Evolutionary conservation across 306 rosid genomes (phyloP).

Genomic region (Fagus sylvatica): DNA sequence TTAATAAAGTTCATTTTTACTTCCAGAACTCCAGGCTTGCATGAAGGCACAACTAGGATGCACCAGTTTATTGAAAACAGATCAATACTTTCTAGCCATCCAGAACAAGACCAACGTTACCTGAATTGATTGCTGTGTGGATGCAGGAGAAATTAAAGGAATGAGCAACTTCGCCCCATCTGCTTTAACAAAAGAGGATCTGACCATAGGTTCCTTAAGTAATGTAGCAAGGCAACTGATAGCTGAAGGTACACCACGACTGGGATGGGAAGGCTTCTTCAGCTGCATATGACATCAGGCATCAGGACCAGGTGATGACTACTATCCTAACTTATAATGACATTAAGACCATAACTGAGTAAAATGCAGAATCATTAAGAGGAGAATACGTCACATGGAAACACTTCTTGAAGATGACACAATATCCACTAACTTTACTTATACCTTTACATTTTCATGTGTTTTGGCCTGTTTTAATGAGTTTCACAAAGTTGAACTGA

Average conservation of each 20-base stretch:
- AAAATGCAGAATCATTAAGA: not conserved
- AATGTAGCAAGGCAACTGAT: conserved; percentile 80
- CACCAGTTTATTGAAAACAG: not conserved
- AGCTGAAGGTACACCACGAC: conserved; percentile 74
- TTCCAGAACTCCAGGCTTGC: conserved; percentile 9
- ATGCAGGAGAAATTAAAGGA: conserved; percentile 92
- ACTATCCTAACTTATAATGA: not conserved
- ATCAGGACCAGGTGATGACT: conserved; percentile 3
- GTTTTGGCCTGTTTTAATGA: not conserved
- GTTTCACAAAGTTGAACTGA: not conserved
- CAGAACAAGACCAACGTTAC: conserved; percentile 40
- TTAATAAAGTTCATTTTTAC: not conserved
- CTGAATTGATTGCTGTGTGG: conserved; percentile 97
- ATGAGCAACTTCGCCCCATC: conserved; percentile 93
- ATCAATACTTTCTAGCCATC: not conserved
- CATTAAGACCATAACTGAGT: not conserved
- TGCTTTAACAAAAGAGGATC: conserved; percentile 82
- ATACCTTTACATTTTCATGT: not conserved
- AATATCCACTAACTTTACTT: not conserved
- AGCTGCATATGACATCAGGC: conserved; percentile 48
- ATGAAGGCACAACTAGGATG: conserved; percentile 10
- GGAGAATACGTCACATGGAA: not conserved
- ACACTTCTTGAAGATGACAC: not conserved
- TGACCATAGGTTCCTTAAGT: conserved; percentile 87
- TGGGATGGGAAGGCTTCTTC: conserved; percentile 90